Evolutionary conservation across 805 yeast species (phyloP).

Genomic region (Nakazawaea wickerhamii): DNA sequence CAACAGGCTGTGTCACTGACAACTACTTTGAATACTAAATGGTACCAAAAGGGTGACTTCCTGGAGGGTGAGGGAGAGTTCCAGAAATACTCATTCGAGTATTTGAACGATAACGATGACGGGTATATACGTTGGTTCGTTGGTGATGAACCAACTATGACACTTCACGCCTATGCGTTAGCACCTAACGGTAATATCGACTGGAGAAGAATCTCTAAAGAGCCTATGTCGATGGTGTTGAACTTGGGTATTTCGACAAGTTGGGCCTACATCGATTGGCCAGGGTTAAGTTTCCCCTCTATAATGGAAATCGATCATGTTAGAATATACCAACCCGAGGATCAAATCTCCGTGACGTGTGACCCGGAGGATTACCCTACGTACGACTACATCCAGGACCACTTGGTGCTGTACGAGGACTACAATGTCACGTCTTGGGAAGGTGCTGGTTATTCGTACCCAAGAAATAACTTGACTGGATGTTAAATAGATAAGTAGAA

Average conservation of each 20-base stretch:
- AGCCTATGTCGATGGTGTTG: slow-evolving; percentile 45
- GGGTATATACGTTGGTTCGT: slow-evolving; percentile 42
- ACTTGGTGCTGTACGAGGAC: slow-evolving; percentile 35
- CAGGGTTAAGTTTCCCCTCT: slow-evolving; percentile 36
- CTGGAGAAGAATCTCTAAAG: slow-evolving; percentile 41
- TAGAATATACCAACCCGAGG: slow-evolving; percentile 43
- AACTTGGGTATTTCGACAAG: slow-evolving; percentile 45
- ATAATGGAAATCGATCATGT: slow-evolving; percentile 40
- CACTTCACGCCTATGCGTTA: slow-evolving; percentile 36
- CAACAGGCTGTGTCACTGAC: slow-evolving; percentile 45
- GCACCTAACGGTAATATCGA: slow-evolving; percentile 47
- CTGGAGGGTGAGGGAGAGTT: slow-evolving; percentile 21
- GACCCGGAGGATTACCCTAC: slow-evolving; percentile 46
- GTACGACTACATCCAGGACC: slow-evolving; percentile 36
- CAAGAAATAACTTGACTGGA: slow-evolving; percentile 31
- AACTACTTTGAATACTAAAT: slow-evolving; percentile 37
- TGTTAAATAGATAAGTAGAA: no score
- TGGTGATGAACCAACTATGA: slow-evolving; percentile 42
- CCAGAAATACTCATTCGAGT: slow-evolving; percentile 42
- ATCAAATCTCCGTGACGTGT: slow-evolving; percentile 36
- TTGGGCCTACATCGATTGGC: slow-evolving; percentile 50
- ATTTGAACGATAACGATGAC: slow-evolving; percentile 29
- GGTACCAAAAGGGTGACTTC: slow-evolving; percentile 38
- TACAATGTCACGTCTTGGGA: slow-evolving; percentile 38
- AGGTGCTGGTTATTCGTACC: slow-evolving; percentile 37